phyloP scores from a whole-genome alignment of 495 filamentous ascomycete genomes.

The Thozetella sp. region DNA sequence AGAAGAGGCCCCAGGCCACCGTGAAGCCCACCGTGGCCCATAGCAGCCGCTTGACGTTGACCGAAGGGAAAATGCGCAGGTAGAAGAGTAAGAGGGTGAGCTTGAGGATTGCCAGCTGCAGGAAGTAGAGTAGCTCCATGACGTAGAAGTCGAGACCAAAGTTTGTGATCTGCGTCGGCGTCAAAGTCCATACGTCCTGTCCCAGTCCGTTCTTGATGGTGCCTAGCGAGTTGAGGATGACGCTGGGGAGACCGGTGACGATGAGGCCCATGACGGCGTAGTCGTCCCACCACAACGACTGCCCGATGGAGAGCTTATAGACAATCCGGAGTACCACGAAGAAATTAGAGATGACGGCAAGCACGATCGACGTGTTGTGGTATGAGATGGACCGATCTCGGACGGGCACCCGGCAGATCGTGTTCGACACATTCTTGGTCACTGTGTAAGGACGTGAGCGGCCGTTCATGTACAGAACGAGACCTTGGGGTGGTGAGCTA shows the following conservation, averaged over 20 bases:
- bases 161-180: slow-evolving; percentile 18
- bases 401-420: slow-evolving; percentile 5
- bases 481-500: neutral
- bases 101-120: slow-evolving; percentile 32
- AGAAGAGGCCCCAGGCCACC: slow-evolving; percentile 7
- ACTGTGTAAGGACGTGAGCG: slow-evolving; percentile 3
- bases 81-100: slow-evolving; percentile 44
- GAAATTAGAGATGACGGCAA: neutral
- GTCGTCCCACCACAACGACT: slow-evolving; percentile 14
- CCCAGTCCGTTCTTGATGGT: slow-evolving; percentile 26
- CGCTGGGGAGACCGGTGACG: slow-evolving; percentile 6
- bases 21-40: slow-evolving; percentile 17
- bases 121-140: slow-evolving; percentile 26
- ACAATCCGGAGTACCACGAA: neutral
- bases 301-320: slow-evolving; percentile 5
- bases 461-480: neutral
- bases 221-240: slow-evolving; percentile 5
- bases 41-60: slow-evolving; percentile 14
- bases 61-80: slow-evolving; percentile 28
- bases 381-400: neutral
- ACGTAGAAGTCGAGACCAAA: slow-evolving; percentile 16
- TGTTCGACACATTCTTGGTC: slow-evolving; percentile 5
- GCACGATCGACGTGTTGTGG: neutral
- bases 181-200: slow-evolving; percentile 32
- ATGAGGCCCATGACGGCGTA: slow-evolving; percentile 9